A percentile compares a stretch with the other conserved stretches of the same genome.
These are phyloP conservation scores for Medicago truncatula DNA, from an alignment of 306 rosid species.

Conservation along the genomic window MtrunA17r5.0-ANR NC_053046.1:15259001-15259500, in stretches of 20 bases:
- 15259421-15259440: not conserved
- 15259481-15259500: too few species aligned
- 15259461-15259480: not conserved
- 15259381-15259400: constrained; percentile 45
- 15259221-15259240: constrained; percentile 12
- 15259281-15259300: too few species aligned
- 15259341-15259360: too few species aligned
- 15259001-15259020: constrained; percentile 25
- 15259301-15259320: too few species aligned
- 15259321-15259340: too few species aligned
- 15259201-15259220: too few species aligned
- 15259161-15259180: not conserved
- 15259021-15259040: constrained; percentile 14
- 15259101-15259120: constrained; percentile 15
- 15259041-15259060: constrained; percentile 27
- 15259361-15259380: not conserved
- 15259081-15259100: not conserved
- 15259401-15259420: constrained; percentile 40
- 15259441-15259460: not conserved
- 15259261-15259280: not conserved
- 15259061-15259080: constrained; percentile 4
- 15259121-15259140: constrained; percentile 4
- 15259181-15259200: constrained; percentile 6
- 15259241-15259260: constrained; percentile 15
- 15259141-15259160: constrained; percentile 23